These are phyloP conservation scores for Loxodes magnus DNA, from an alignment of 73 alveolate genomes.

Conservation along the genomic window DNA sequence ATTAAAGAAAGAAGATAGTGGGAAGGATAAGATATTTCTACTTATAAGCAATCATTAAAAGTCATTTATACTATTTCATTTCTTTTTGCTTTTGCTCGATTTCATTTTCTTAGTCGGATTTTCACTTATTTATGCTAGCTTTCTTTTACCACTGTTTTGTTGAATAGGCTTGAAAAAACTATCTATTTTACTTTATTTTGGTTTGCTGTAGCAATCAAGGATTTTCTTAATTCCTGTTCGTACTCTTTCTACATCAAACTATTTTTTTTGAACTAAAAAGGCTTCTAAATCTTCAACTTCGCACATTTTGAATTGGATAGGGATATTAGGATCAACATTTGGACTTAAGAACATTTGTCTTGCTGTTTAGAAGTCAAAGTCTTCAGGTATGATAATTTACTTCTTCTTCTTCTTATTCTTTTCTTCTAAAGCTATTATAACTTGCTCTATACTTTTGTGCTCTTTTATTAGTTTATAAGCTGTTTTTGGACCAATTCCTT, in stretches of 20 bases:
- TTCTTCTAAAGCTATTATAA: slow-evolving; percentile 44
- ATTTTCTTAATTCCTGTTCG: slow-evolving; percentile 14
- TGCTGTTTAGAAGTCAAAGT: slow-evolving; percentile 53
- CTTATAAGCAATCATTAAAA: too few relatives aligned
- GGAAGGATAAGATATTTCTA: too few relatives aligned
- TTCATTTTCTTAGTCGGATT: too few relatives aligned
- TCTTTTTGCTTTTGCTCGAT: too few relatives aligned
- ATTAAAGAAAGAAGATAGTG: too few relatives aligned
- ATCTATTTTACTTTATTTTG: slow-evolving; percentile 1
- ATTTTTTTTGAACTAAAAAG: slow-evolving; percentile 52
- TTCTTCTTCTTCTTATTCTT: slow-evolving; percentile 48
- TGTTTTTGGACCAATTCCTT: slow-evolving; percentile 67
- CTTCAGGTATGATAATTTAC: slow-evolving; percentile 41
- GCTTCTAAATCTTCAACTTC: slow-evolving; percentile 43
- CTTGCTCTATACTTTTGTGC: slow-evolving; percentile 54
- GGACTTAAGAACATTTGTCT: slow-evolving; percentile 61
- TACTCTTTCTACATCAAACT: slow-evolving; percentile 54
- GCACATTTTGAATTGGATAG: slow-evolving; percentile 30
- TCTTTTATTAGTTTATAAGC: slow-evolving; percentile 64
- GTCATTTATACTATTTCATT: too few relatives aligned
- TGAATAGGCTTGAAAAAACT: slow-evolving; percentile 4
- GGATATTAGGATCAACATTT: slow-evolving; percentile 23
- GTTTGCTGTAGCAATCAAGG: background rate
- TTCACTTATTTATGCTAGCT: too few relatives aligned
- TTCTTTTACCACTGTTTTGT: too few relatives aligned